Percentiles rank a stretch among this genome's conserved stretches.
Evolutionary conservation across 2,329 filamentous ascomycete species (phyloP).

Genomic region (Penicillium sp.): DNA sequence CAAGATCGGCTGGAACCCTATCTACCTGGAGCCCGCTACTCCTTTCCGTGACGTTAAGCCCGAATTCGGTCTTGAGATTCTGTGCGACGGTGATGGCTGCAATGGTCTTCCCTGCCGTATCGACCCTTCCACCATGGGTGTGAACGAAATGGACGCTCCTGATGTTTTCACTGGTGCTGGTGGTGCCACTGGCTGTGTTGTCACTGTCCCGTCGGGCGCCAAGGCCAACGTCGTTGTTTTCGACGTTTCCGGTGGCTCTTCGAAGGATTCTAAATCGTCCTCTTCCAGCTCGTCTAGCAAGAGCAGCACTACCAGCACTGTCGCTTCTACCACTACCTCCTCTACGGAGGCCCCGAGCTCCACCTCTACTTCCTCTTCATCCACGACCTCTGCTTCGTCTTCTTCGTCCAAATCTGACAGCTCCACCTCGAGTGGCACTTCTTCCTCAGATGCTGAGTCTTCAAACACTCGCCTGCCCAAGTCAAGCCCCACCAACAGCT

Average conservation of each 20-base stretch:
- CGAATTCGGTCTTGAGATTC: conserved; percentile 69
- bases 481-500: conserved; percentile 30
- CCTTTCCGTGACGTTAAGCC: conserved; percentile 63
- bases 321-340: conserved; percentile 15
- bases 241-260: conserved; percentile 31
- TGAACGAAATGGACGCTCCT: conserved; percentile 62
- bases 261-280: conserved; percentile 12
- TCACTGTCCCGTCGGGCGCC: conserved; percentile 69
- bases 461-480: conserved; percentile 25
- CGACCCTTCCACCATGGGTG: conserved; percentile 59
- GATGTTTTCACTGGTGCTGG: conserved; percentile 65
- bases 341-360: conserved; percentile 9
- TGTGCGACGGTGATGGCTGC: conserved; percentile 68
- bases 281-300: conserved; percentile 11
- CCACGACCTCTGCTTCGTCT: conserved; percentile 21
- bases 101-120: conserved; percentile 76
- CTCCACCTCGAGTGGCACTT: conserved; percentile 19
- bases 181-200: conserved; percentile 72
- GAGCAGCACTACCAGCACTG: conserved; percentile 3
- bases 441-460: conserved; percentile 18
- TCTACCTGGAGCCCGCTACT: conserved; percentile 61
- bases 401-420: conserved; percentile 18
- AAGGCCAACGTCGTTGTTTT: conserved; percentile 70
- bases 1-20: conserved; percentile 78
- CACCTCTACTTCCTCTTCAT: conserved; percentile 18